Percentiles rank a stretch among this genome's conserved stretches.
These are phyloP conservation scores for Diospyros lotus DNA, from an alignment of 148 eudicot species.

Conservation along the genomic window DNA sequence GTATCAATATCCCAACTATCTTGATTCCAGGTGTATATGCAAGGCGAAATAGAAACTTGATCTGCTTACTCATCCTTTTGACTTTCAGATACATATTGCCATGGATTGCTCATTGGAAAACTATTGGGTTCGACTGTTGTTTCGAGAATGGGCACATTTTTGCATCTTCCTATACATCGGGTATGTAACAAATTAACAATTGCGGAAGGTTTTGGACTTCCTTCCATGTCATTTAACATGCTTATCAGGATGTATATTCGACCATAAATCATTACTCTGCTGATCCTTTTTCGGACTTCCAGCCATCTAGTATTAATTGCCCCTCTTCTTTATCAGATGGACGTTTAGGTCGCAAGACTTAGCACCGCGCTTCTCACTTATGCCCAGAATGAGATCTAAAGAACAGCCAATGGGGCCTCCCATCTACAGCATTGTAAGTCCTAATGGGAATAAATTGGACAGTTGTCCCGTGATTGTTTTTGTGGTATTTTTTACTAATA, in stretches of 20 bases:
- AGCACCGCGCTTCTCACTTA: conserved; percentile 77
- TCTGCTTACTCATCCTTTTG: conserved; percentile 5
- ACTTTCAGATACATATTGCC: conserved; percentile 63
- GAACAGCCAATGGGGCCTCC: conserved; percentile 61
- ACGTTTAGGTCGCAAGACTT: conserved; percentile 80
- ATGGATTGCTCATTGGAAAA: conserved; percentile 61
- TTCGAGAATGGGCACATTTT: conserved; percentile 86
- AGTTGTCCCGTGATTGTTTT: no score
- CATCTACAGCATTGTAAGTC: conserved; percentile 75
- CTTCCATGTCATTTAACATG: background rate
- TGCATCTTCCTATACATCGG: conserved; percentile 86
- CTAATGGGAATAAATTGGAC: background rate
- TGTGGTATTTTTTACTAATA: no score
- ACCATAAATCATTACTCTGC: no score
- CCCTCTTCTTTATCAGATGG: conserved; percentile 50
- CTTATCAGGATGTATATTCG: background rate
- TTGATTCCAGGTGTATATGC: background rate
- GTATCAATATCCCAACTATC: conserved; percentile 25
- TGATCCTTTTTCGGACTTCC: conserved; percentile 1
- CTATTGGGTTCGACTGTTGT: conserved; percentile 77
- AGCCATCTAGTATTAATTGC: background rate
- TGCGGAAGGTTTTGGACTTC: background rate
- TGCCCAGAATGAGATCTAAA: conserved; percentile 66
- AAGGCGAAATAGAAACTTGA: background rate
- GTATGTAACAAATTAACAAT: conserved; percentile 27